phyloP scores from a whole-genome alignment of 192 early-diverging fungal genomes.

The Linnemannia zychae region DNA sequence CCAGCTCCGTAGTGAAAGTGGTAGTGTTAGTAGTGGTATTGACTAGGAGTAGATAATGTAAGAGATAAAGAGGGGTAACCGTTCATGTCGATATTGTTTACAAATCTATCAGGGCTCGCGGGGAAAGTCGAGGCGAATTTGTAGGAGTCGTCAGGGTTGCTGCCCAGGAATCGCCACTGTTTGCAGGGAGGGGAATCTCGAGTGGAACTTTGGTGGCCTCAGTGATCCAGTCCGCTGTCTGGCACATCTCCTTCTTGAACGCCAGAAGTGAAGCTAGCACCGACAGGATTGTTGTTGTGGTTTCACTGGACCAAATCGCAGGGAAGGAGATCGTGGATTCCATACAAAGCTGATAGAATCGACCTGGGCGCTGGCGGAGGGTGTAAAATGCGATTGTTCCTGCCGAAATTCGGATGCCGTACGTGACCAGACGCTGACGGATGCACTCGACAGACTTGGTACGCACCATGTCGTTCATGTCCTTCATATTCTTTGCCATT shows the following conservation, averaged over 20 bases:
- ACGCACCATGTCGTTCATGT: constrained; percentile 4
- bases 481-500: constrained; percentile 15
- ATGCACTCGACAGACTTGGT: not conserved
- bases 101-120: not conserved
- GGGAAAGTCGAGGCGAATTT: not conserved
- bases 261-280: constrained; percentile 2
- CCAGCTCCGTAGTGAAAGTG: no score
- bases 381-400: constrained; percentile 4
- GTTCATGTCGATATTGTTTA: no score
- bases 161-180: not conserved
- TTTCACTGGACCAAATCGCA: not conserved
- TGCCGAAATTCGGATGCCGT: constrained; percentile 6
- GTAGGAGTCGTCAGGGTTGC: not conserved
- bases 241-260: constrained; percentile 1
- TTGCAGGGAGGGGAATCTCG: not conserved
- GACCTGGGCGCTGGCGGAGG: constrained; percentile 8
- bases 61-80: no score
- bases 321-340: not conserved
- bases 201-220: constrained; percentile 3
- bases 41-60: no score
- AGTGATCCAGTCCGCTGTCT: not conserved
- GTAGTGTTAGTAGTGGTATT: no score
- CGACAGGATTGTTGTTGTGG: not conserved
- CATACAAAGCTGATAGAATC: constrained; percentile 4
- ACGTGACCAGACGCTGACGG: not conserved